Conservation (phyloP, 2,329 filamentous ascomycete genomes). For the Fusarium illudens region DNA sequence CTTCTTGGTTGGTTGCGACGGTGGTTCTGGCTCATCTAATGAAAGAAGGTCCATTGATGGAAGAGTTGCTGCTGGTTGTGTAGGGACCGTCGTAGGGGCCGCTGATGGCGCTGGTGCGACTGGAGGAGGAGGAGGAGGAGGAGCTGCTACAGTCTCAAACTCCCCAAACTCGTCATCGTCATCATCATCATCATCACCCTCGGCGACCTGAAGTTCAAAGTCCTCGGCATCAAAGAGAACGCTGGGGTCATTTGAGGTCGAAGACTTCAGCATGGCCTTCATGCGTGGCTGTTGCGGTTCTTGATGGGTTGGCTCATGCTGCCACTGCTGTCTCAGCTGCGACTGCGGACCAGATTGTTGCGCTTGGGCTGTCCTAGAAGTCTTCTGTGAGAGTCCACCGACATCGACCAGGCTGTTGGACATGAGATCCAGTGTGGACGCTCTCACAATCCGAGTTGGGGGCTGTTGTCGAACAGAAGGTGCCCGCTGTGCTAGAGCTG, state of each 20-base stretch:
- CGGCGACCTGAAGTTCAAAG: constrained; percentile 53
- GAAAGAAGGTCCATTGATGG: constrained; percentile 54
- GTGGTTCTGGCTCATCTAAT: constrained; percentile 46
- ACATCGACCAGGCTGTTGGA: constrained; percentile 61
- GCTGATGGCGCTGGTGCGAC: not conserved
- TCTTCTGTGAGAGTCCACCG: constrained; percentile 20
- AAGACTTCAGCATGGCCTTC: constrained; percentile 37
- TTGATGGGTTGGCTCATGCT: constrained; percentile 3
- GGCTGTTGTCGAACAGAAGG: constrained; percentile 16
- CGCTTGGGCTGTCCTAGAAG: constrained; percentile 1
- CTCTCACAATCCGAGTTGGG: constrained; percentile 49
- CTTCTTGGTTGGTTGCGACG: constrained; percentile 27
- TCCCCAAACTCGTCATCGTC: constrained; percentile 67
- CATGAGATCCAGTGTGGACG: constrained; percentile 62
- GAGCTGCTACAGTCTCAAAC: constrained; percentile 59
- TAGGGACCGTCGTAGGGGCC: constrained; percentile 16
- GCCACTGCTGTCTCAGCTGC: constrained; percentile 22
- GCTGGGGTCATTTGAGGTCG: constrained; percentile 53
- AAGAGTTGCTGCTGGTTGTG: constrained; percentile 30
- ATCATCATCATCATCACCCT: constrained; percentile 54
- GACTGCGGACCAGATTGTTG: constrained; percentile 9
- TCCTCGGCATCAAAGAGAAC: constrained; percentile 74
- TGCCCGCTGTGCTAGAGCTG: constrained; percentile 7
- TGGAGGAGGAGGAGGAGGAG: constrained; percentile 18
- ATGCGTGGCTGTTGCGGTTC: constrained; percentile 19